Evolutionary conservation across 192 early-diverging fungal genomes (phyloP), one percentile per base, ranked within the genome.

Genomic region (Anaeromyces robustus): DNA sequence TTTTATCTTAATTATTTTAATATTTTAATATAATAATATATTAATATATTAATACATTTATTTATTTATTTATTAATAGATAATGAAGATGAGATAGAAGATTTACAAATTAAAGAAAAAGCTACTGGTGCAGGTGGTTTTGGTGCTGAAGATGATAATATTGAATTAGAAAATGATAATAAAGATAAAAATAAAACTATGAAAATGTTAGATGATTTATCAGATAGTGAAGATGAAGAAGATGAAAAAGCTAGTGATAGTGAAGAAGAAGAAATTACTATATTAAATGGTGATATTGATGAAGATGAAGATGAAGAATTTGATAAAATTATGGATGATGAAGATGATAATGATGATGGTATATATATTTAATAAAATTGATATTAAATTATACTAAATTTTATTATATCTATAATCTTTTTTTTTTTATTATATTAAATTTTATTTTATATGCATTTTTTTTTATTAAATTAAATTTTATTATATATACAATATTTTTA

Each of bases 151-250:
- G 87, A 88, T 30, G 83, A 88, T 29, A 88, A 87, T 30, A 79
- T 91, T 83, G 89, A 86, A 30, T 89, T 80, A 79, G 91, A 89
- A 81, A 82, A 88, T 30, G 92, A 92, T 81, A 83, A 88, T 37
- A 90, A 91, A 78, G 88, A 92, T 77, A 86, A 91, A 68, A 88
- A 86, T 29, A 82, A 83, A n/a, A 81, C 52, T 9, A 80, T 32
- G 6, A 77, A 88, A n/a, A 80, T 78, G 30, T 39, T 52, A 52
- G 19, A 52, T 52, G 43, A 52, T 52, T 22, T 52, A 19, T 81
- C 26, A 29, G 82, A 91, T 17, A 90, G 88, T 43, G 90, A 90
- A 43, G 81, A 86, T 59, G 77, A 81, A 32, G 77, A 81, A 32
- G 85, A 89, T 82, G 88, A 90, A 37, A 87, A 86, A 81, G 82